A percentile compares a stretch with the other conserved stretches of the same genome.
Conservation (phyloP, 1,284 basidiomycete genomes). For the Phlebopus sp. region DNA sequence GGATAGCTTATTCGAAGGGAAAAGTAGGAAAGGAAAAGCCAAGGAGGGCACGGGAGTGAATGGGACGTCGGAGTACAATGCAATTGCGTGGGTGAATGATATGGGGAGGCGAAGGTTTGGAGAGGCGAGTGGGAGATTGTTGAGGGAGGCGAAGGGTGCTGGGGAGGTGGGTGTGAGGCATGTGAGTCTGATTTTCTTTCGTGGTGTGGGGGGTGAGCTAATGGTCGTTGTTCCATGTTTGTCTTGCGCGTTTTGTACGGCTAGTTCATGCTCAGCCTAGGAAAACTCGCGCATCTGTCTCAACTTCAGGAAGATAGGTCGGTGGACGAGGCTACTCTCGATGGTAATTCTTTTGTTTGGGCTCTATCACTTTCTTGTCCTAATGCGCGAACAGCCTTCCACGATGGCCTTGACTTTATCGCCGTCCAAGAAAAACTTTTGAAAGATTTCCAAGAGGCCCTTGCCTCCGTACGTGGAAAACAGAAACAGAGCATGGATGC, state of each 20-base stretch:
- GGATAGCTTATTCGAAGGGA: constrained; percentile 68
- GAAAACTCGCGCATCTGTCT: constrained; percentile 84
- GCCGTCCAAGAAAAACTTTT: constrained; percentile 66
- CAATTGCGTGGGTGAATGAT: constrained; percentile 90
- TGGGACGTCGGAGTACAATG: constrained; percentile 30
- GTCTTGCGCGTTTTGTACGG: constrained; percentile 3
- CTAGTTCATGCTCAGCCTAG: constrained; percentile 87
- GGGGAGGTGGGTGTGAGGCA: constrained; percentile 67
- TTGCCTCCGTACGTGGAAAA: constrained; percentile 48
- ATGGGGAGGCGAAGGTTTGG: constrained; percentile 69
- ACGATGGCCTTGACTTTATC: constrained; percentile 72
- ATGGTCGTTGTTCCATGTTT: too few relatives aligned
- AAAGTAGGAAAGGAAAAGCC: constrained; percentile 25
- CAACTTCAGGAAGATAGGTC: constrained; percentile 56
- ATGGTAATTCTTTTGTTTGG: constrained; percentile 39
- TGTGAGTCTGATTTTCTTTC: constrained; percentile 42
- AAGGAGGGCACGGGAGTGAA: constrained; percentile 19
- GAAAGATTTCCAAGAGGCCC: constrained; percentile 53
- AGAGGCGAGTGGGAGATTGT: constrained; percentile 63
- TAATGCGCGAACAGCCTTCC: constrained; percentile 50
- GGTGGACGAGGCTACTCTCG: constrained; percentile 48
- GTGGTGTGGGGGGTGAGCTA: neutral
- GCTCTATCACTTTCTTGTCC: neutral
- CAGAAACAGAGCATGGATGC: constrained; percentile 65
- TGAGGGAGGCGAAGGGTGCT: constrained; percentile 57